Evolutionary conservation across 139 green algal genomes (phyloP), one percentile per base, ranked within the genome.

Genomic region (Chlorella ohadii): DNA sequence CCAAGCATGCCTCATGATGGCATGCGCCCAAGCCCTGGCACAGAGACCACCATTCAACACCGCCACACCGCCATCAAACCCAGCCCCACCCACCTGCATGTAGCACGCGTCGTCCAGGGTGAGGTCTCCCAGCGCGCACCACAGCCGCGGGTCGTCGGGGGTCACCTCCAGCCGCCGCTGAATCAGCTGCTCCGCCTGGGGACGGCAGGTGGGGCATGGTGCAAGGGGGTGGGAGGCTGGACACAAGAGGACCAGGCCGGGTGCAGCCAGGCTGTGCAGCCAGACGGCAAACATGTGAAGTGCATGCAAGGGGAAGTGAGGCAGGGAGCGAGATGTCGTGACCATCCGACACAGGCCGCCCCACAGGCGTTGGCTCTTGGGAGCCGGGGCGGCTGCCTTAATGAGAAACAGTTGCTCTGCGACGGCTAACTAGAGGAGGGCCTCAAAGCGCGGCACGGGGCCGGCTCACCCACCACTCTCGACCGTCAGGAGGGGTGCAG

Each of bases 111-210:
- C 88, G 13, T 98, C 90, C 74, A 92, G 57, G 22, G 90, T 90
- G n/a, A 99, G 83, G 89, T 98, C 96, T 0, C 96, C 96, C 84
- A 99, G 88, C 0, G 90, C 91, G 77, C 96, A 98, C 94, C 92
- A 96, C 74, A 99, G 92, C 47, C 86, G 86, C 6, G 96, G 88
- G 76, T 98, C 93, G 47, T 95, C 82, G 19, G 95, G 95, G 0
- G 82, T 85, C 17, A 88, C 93, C 88, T 94, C 85, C 84, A 98
- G 85, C 39, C 94, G 82, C 34, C 86, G 41, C 34, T 66, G 76
- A 20, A 98, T 89, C 20, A 98, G 74, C 79, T 93, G 87, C 83
- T 94, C 90, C 3, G 94, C 94, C 75, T 87, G 66, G 11, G 23
- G 16, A 13, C 9, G 17, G 17, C 2, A 47, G 25, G 67, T 33